These are phyloP conservation scores for Fragaria vesca DNA, from an alignment of 306 rosid species.

Conservation along the genomic window DNA sequence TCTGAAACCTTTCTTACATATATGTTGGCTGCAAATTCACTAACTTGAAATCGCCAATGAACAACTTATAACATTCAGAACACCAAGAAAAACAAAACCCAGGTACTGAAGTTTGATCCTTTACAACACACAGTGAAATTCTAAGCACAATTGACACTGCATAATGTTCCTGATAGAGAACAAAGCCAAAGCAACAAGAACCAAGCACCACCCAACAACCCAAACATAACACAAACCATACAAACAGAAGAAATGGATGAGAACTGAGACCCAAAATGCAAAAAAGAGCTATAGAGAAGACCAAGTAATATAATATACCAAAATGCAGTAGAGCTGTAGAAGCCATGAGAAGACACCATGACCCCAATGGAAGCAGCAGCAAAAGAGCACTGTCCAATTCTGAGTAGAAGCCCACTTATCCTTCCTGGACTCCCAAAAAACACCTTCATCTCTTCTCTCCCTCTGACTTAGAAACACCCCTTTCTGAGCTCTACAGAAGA, in stretches of 20 bases:
- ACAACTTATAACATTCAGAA: neutral
- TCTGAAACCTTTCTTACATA: neutral
- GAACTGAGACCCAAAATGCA: neutral
- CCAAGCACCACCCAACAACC: neutral
- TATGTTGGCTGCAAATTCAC: conserved; percentile 3
- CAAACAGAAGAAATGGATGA: neutral
- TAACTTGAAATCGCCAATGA: neutral
- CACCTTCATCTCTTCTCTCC: conserved; percentile 26
- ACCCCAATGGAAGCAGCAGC: conserved; percentile 46
- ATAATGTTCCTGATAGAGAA: neutral
- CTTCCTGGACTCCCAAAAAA: conserved; percentile 42
- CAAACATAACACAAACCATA: neutral
- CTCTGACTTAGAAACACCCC: neutral
- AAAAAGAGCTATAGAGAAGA: neutral
- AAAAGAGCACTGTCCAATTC: conserved; percentile 41
- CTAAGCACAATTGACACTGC: neutral
- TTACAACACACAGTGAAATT: neutral
- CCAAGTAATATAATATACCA: conserved; percentile 20
- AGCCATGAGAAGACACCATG: conserved; percentile 44
- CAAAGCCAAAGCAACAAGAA: neutral
- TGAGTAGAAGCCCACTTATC: conserved; percentile 36
- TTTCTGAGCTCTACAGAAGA: conserved; percentile 11
- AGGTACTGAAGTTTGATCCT: neutral
- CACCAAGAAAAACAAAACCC: neutral
- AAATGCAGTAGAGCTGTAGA: conserved; percentile 47